Base-by-base conservation (phyloP, 345 rosid species). In the Salix purpurea region DNA sequence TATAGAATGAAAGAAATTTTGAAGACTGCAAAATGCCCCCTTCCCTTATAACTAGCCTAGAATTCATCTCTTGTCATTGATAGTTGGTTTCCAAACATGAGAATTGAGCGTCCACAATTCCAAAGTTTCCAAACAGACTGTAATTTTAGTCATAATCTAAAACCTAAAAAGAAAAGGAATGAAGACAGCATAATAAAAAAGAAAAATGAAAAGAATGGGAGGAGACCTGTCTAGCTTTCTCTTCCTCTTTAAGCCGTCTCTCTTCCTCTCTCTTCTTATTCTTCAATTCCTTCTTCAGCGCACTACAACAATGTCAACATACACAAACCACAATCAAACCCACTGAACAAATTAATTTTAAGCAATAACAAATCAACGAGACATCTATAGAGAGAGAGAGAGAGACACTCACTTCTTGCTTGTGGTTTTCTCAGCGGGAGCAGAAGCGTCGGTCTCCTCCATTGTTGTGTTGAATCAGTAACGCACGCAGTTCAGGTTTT, bases 221-320 rank as follows among this genome's bases (percentile, higher is more conserved):
- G 28, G 4, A 4, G 52, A 84, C 88, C 85, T 60, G 79, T 69
- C 76, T 86, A 14, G 85, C 89, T 77, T 80, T 89, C 67, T 86
- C 90, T 71, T 88, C 96, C 78, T 93, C 97, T 82, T 91, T 95
- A 72, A 88, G 91, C 48, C 76, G 85, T 78, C 84, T 87, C 82
- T 91, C 99, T 80, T 95, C 97, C 77, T 91, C 99, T 82, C 68
- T 90, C 87, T 91, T 89, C 83, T 86, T 90, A 75, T 80, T 77
- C 85, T 88, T 93, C 84, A 84, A 67, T 69, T 93, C 97, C 84
- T 87, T 96, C 88, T 96, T 96, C 64, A 78, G 89, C 26, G 99
- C 99, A 81, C 99, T 96, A 81, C 36, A 42, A 30, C 21, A 4
- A 18, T 24, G 28, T 42, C 70, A 16, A 36, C 65, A 65, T 19